Conservation (phyloP, 306 rosid species). For the Quercus alba region DNA sequence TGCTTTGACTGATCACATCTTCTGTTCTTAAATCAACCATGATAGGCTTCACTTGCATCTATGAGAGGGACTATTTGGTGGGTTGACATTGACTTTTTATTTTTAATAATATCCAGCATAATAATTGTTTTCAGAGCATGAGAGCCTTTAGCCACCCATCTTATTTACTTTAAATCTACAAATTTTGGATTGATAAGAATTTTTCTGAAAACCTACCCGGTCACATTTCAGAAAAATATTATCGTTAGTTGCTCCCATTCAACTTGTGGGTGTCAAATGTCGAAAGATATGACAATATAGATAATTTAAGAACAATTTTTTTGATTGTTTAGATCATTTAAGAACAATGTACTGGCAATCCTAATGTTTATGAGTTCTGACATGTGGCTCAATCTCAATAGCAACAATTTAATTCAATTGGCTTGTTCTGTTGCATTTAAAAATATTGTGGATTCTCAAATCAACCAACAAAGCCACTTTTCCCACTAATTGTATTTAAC, state of each 20-base stretch:
- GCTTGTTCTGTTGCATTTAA: neutral
- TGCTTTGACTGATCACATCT: slow-evolving; percentile 5
- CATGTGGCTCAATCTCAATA: neutral
- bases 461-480: neutral
- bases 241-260: neutral
- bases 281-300: neutral
- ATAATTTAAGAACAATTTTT: neutral
- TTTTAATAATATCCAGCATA: neutral
- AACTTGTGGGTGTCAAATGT: neutral
- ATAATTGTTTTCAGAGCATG: neutral
- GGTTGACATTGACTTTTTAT: neutral
- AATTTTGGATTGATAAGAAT: neutral
- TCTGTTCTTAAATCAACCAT: neutral
- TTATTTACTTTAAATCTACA: neutral
- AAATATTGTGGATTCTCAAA: neutral
- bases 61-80: slow-evolving; percentile 4
- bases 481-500: neutral
- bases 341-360: neutral
- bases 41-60: neutral
- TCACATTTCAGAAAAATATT: neutral
- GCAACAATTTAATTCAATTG: neutral
- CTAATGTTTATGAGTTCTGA: neutral
- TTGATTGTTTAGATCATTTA: neutral
- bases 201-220: neutral
- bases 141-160: neutral